Evolutionary conservation across 2,329 filamentous ascomycete species (phyloP), one percentile per base, ranked within the genome.

Genomic region (Diaporthe destruens): DNA sequence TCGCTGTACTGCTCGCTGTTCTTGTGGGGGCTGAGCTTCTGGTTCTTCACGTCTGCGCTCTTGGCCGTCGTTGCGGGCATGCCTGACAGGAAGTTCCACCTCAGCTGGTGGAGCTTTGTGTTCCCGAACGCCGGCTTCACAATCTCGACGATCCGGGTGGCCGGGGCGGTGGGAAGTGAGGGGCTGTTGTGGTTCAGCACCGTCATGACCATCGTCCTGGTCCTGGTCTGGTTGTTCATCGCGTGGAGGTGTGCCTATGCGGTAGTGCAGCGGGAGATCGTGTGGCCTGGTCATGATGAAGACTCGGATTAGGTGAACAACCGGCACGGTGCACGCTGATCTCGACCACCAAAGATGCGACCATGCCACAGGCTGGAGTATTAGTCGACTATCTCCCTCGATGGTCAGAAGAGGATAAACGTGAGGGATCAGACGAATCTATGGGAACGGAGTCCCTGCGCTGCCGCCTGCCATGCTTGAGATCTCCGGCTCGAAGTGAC

Each of bases 81-180:
- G 73, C 78, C 77, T 18, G 79, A 80, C 55, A 75, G 77, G 68
- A 75, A 68, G 65, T 85, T 85, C 72, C 83, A 82, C 72, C 78
- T 85, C 42, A 84, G 82, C 69, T 92, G 89, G 90, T 91, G 88
- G 85, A 88, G 89, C 7, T 90, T 91, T 79, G 87, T 92, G 44
- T 92, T 92, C 77, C 90, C 90, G 7, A 92, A 92, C 72, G 89
- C 87, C 1, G 90, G 90, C 0, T 87, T 92, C 67, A 89, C 88
- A 1, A 82, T 92, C 51, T 87, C 89, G 0, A 87, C 86, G 5
- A 89, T 92, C 53, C 83, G 87, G 18, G 81, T 91, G 57, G 90
- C 87, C 2, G 84, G 84, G n/a, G 84, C 81, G 0, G 81, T 91
- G 14, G 79, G 84, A 0, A 91, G 88, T 76, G 74, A 82, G 0